These are phyloP conservation scores for Bipolaris oryzae DNA, from an alignment of 2,329 filamentous ascomycete genomes.

Conservation along the genomic window DNA sequence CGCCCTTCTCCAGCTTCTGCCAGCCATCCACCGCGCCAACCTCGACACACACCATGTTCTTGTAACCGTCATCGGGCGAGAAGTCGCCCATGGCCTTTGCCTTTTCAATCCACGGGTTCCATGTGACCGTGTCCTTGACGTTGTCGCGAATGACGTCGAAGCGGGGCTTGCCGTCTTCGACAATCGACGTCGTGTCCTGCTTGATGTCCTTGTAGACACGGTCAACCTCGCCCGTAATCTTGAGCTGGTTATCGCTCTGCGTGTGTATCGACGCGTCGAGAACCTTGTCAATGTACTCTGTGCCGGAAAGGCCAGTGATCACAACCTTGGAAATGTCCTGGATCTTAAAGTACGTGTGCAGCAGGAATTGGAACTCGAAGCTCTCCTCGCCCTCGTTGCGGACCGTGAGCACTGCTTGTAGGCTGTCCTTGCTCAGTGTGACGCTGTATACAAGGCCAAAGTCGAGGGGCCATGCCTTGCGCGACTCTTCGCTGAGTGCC, in stretches of 20 bases:
- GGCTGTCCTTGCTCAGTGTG: slow-evolving; percentile 73
- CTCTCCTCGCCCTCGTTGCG: slow-evolving; percentile 82
- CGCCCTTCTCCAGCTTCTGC: slow-evolving; percentile 82
- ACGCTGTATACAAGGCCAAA: slow-evolving; percentile 95
- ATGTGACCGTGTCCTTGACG: slow-evolving; percentile 86
- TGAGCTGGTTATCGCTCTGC: slow-evolving; percentile 68
- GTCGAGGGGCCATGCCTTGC: slow-evolving; percentile 79
- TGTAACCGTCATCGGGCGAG: slow-evolving; percentile 84
- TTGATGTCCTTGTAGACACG: slow-evolving; percentile 77
- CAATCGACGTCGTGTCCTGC: slow-evolving; percentile 67
- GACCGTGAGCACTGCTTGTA: slow-evolving; percentile 83
- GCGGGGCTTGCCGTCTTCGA: slow-evolving; percentile 66
- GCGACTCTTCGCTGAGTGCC: slow-evolving; percentile 71
- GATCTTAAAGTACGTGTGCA: slow-evolving; percentile 89
- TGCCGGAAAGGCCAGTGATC: slow-evolving; percentile 76
- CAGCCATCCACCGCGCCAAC: slow-evolving; percentile 82
- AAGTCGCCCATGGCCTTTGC: slow-evolving; percentile 84
- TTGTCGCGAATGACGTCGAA: slow-evolving; percentile 84
- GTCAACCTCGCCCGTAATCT: slow-evolving; percentile 81
- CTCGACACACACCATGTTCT: slow-evolving; percentile 94
- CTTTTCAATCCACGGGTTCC: slow-evolving; percentile 96
- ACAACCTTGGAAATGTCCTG: slow-evolving; percentile 79
- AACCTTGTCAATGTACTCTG: slow-evolving; percentile 85
- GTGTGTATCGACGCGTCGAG: slow-evolving; percentile 67
- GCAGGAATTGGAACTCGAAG: slow-evolving; percentile 89